These are phyloP conservation scores for Nevesoporus exiguus DNA, from an alignment of 768 basidiomycete species.

Conservation along the genomic window DNA sequence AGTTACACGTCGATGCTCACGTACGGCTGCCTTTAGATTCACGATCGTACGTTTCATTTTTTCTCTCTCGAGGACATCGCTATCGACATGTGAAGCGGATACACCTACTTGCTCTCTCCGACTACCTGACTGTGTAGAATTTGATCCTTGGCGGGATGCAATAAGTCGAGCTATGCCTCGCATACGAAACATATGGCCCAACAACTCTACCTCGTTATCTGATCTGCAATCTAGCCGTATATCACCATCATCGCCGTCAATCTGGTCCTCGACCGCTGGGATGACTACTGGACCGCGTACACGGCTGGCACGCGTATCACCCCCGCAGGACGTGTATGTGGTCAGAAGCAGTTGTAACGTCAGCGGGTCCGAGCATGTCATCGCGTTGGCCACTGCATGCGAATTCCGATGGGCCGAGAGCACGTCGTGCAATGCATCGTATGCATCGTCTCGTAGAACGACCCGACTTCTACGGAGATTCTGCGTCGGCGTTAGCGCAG, in stretches of 20 bases:
- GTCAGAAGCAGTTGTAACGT: slow-evolving; percentile 58
- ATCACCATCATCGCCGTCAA: slow-evolving; percentile 68
- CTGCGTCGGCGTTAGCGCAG: slow-evolving; percentile 41
- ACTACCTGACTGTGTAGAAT: slow-evolving; percentile 53
- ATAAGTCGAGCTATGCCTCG: slow-evolving; percentile 63
- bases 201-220: slow-evolving; percentile 46
- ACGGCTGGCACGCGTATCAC: slow-evolving; percentile 65
- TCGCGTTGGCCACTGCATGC: slow-evolving; percentile 35
- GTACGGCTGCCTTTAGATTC: slow-evolving; percentile 1
- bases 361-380: slow-evolving; percentile 62
- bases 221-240: slow-evolving; percentile 59
- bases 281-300: slow-evolving; percentile 60
- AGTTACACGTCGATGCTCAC: too few relatives aligned
- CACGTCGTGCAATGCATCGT: slow-evolving; percentile 62
- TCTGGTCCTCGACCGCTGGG: slow-evolving; percentile 61
- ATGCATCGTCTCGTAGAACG: slow-evolving; percentile 47
- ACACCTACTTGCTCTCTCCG: slow-evolving; percentile 70
- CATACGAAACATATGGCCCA: slow-evolving; percentile 80
- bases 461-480: slow-evolving; percentile 52
- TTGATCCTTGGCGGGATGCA: slow-evolving; percentile 68
- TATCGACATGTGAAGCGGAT: slow-evolving; percentile 37
- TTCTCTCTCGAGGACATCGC: not conserved
- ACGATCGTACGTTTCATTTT: slow-evolving; percentile 31
- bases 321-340: slow-evolving; percentile 57
- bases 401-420: slow-evolving; percentile 64